Evolutionary conservation across 1,284 basidiomycete genomes (phyloP), one percentile per base, ranked within the genome.

Genomic region (Gymnopus androsaceus): DNA sequence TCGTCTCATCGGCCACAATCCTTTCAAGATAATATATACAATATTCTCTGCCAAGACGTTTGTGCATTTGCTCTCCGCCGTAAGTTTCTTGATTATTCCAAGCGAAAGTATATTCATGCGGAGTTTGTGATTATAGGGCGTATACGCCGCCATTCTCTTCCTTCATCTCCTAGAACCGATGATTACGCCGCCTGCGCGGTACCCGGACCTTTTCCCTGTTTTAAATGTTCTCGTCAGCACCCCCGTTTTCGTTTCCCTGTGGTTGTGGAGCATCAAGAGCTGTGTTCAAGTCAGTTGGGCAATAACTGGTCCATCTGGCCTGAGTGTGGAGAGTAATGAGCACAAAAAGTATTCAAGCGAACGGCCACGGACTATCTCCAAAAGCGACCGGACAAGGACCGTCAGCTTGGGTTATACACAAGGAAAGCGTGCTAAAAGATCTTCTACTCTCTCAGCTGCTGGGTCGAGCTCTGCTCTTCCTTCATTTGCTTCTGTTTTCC

Each of bases 191-290:
- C 90, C 90, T 3, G 64, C 78, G 7, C 84, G 88, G 59, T 90
- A 94, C 63, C 95, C 94, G 0, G 93, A 97, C 67, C 70, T 97
- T 48, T 96, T 85, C 67, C 76, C 90, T 0, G 92, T 96, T 1
- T 74, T 95, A 33, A 96, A 95, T 67, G 87, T 95, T 3, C 79
- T 94, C n/a, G 68, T 95, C 42, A 84, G 85, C 65, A 90, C 88
- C 3, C 88, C 85, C 0, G 82, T 94, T 8, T 95, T 96, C 67
- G 79, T 75, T 4, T 69, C 92, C 17, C 76, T 81, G 34, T 90
- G 87, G 87, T 66, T 88, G 14, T 91, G 89, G 89, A 88, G 88
- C 58, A 86, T 90, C 67, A 86, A 85, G 60, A 82, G 84, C 28
- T 80, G 83, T 12, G 66, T 89, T 19, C 82, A 90, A 59, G 81